Base-by-base conservation (phyloP, 1,284 basidiomycete species). In the Coriolopsis trogii region DNA sequence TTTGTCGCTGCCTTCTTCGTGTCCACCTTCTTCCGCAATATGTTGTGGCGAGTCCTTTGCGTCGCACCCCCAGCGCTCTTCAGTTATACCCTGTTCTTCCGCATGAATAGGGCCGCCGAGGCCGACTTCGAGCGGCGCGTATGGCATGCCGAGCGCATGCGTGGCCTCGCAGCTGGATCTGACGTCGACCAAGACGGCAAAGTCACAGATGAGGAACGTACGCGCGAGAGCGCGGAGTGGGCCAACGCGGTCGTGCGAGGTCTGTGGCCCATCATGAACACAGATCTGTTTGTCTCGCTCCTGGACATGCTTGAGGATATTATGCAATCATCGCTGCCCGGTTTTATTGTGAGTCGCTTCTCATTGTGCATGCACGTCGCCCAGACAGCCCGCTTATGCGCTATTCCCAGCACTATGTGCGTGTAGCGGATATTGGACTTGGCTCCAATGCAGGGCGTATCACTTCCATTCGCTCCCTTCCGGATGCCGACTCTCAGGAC, bases 291-390 rank as follows among this genome's bases (percentile, higher is more conserved):
- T 58, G 60, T 53, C 30, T 66, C 65, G 3, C 44, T 67, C 13
- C 59, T 72, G 1, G 73, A 74, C 59, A 69, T 72, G 67, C 56
- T 74, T 0, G 73, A 74, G 58, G 73, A 73, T 55, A 71, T 74
- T 47, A 74, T 74, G 73, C 73, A 74, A 54, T 63, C 70, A 9
- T 72, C 70, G 4, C 67, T 69, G 18, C 73, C 73, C 1, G 61
- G 55, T 5, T 71, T 73, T 41, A 63, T 73, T 24, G 70, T 70
- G 49, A 16, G 69, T n/a, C n/a, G n/a, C n/a, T n/a, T n/a, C n/a
- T n/a, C n/a, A n/a, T n/a, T n/a, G n/a, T 64, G 6, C 39, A 26
- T n/a, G 18, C n/a, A 12, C n/a, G 16, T 20, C 28, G 20, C 24
- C n/a, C 20, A 1, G 20, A 3, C 7, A 3, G 12, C 4, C 7